These are phyloP conservation scores for Ustilago esculenta DNA, from an alignment of 1,284 basidiomycete genomes.

Conservation along the genomic window DNA sequence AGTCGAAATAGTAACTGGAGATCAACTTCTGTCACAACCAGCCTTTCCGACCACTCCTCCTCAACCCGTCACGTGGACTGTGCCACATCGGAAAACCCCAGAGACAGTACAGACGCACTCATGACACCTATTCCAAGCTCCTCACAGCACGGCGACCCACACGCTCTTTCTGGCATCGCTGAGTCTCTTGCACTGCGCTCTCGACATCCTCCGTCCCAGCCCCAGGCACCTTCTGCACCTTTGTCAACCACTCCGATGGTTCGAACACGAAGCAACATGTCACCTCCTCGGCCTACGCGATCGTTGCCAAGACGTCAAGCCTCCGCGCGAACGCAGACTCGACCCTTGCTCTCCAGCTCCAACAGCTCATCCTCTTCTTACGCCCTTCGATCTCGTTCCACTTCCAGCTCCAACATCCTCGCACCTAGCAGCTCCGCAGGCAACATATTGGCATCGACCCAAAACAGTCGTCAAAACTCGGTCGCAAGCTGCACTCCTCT, in stretches of 20 bases:
- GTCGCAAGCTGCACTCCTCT: slow-evolving; percentile 17
- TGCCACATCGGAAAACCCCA: background rate
- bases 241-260: slow-evolving; percentile 5
- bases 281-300: slow-evolving; percentile 39
- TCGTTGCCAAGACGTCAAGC: slow-evolving; percentile 33
- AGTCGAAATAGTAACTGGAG: background rate
- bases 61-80: slow-evolving; percentile 8
- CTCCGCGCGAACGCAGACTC: slow-evolving; percentile 33
- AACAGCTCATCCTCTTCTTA: slow-evolving; percentile 29
- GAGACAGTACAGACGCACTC: background rate
- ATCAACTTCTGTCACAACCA: slow-evolving; percentile 2
- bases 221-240: slow-evolving; percentile 8
- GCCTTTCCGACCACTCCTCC: slow-evolving; percentile 1
- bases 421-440: slow-evolving; percentile 32
- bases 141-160: slow-evolving; percentile 4
- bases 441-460: slow-evolving; percentile 38
- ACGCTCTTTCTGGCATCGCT: background rate
- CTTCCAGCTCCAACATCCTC: slow-evolving; percentile 32
- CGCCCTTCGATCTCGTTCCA: slow-evolving; percentile 30
- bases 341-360: slow-evolving; percentile 30
- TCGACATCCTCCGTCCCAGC: slow-evolving; percentile 3
- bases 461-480: slow-evolving; percentile 20
- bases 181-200: slow-evolving; percentile 6
- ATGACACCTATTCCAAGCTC: background rate
- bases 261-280: slow-evolving; percentile 36